Conservation (phyloP, 164 flowering plant genomes). For the Vitis cinerea region DNA sequence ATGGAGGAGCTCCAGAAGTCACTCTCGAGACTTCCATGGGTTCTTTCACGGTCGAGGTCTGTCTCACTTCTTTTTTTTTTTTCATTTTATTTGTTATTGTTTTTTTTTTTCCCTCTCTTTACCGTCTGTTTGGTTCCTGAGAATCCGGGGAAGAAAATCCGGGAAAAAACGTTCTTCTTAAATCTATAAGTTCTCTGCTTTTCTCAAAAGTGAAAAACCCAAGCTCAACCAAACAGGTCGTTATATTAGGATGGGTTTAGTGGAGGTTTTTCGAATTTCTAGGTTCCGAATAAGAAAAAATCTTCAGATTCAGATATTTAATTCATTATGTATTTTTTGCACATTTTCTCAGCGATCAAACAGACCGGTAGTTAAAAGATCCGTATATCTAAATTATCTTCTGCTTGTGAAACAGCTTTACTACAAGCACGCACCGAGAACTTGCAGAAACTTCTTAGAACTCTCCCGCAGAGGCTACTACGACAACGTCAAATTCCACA, state of each 20-base stretch:
- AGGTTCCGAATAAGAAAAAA: background rate
- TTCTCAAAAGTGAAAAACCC: no score
- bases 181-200: background rate
- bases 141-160: no score
- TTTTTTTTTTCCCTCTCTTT: background rate
- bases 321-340: background rate
- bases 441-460: conserved; percentile 89
- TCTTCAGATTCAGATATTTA: background rate
- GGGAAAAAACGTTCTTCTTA: no score
- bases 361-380: background rate
- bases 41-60: conserved; percentile 76
- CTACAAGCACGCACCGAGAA: conserved; percentile 88
- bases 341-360: background rate
- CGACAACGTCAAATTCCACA: conserved; percentile 80
- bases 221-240: background rate
- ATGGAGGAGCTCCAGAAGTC: conserved; percentile 87
- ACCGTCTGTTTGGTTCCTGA: no score
- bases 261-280: background rate
- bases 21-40: conserved; percentile 97
- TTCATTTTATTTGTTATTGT: background rate
- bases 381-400: background rate
- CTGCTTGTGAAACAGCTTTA: conserved; percentile 47
- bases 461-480: conserved; percentile 87
- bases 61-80: conserved; percentile 7
- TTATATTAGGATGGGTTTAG: background rate